Evolutionary conservation across 768 basidiomycete genomes (phyloP).

Genomic region (Mrakia frigida): DNA sequence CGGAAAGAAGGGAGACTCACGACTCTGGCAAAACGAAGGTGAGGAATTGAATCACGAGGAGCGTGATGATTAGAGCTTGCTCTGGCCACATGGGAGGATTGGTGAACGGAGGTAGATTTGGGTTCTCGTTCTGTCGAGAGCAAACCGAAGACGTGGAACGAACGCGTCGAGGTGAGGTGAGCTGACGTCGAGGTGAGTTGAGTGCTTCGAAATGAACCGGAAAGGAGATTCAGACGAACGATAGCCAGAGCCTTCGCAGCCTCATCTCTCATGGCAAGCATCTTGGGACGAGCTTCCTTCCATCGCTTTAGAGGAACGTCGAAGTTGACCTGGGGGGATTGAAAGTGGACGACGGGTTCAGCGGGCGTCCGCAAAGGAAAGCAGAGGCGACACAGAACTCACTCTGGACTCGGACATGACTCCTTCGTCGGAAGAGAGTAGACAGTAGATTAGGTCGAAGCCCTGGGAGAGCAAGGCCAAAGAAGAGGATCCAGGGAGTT

Average conservation of each 20-base stretch:
- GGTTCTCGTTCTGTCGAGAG: neutral
- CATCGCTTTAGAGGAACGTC: slow-evolving; percentile 4
- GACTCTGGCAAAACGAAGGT: neutral
- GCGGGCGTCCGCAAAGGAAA: neutral
- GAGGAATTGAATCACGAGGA: neutral
- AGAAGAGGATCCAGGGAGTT: too few relatives aligned
- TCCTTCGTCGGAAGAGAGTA: neutral
- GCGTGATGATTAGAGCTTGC: neutral
- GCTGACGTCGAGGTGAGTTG: too few relatives aligned
- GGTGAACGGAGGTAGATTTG: neutral
- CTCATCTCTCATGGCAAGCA: neutral
- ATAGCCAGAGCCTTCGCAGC: neutral
- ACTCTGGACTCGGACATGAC: neutral
- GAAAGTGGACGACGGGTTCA: neutral
- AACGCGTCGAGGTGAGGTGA: neutral
- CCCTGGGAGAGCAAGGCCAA: neutral
- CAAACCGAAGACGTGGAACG: neutral
- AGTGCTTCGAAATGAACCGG: neutral
- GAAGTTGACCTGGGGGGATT: slow-evolving; percentile 3
- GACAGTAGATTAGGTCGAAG: neutral
- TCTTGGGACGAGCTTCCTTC: slow-evolving; percentile 9
- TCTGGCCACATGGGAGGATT: slow-evolving; percentile 5
- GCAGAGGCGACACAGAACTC: neutral
- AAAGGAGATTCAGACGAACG: neutral
- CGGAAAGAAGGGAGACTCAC: neutral